These are phyloP conservation scores for Hymenoscyphus linearis DNA, from an alignment of 2,329 filamentous ascomycete species.

Conservation along the genomic window DNA sequence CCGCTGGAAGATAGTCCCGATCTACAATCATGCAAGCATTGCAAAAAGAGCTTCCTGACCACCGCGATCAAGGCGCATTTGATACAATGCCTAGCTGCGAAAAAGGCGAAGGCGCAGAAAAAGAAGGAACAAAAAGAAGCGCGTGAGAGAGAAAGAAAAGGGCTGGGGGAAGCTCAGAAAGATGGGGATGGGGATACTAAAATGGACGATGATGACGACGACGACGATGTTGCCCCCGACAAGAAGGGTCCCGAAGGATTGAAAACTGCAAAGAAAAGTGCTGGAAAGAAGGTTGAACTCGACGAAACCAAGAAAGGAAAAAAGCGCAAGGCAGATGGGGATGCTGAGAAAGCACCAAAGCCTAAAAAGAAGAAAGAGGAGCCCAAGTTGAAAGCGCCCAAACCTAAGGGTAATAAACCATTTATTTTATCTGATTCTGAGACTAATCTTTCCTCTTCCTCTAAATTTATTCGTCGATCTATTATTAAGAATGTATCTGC, in stretches of 20 bases:
- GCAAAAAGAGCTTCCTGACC: constrained; percentile 80
- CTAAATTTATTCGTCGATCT: background rate
- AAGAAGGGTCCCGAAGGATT: constrained; percentile 35
- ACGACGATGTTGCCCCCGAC: constrained; percentile 35
- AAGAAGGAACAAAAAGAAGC: constrained; percentile 34
- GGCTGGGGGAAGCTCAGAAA: constrained; percentile 31
- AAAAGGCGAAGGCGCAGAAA: constrained; percentile 32
- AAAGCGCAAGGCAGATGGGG: constrained; percentile 70
- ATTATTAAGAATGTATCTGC: constrained; percentile 6
- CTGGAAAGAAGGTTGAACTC: constrained; percentile 58
- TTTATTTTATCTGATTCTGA: background rate
- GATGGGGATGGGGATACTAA: constrained; percentile 32
- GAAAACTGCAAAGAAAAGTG: constrained; percentile 54
- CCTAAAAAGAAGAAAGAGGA: constrained; percentile 95
- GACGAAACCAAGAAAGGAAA: constrained; percentile 60
- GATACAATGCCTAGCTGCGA: constrained; percentile 70
- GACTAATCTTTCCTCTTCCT: background rate
- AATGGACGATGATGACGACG: constrained; percentile 38
- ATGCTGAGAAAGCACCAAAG: constrained; percentile 78
- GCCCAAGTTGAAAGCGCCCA: constrained; percentile 74
- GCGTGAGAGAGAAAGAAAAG: constrained; percentile 38
- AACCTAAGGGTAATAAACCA: constrained; percentile 63
- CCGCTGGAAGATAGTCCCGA: constrained; percentile 77
- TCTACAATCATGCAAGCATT: constrained; percentile 84
- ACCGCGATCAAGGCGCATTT: constrained; percentile 74